These are phyloP conservation scores for Dalbergia oliveri DNA, from an alignment of 306 rosid species.

Conservation along the genomic window DNA sequence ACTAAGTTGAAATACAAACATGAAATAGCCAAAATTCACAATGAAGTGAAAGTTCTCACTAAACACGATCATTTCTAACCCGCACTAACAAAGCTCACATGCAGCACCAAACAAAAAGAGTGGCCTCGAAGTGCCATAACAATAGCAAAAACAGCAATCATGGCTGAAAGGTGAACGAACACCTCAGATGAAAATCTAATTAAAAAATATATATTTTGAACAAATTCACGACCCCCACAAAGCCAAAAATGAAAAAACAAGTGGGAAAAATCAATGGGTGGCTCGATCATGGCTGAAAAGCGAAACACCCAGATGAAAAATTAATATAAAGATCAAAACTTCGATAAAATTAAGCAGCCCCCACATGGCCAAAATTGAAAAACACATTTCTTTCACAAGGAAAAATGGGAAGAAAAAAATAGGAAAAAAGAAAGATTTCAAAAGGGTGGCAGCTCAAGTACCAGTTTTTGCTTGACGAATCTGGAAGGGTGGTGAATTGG, in stretches of 20 bases:
- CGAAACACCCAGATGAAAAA: constrained; percentile 18
- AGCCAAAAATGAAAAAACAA: neutral
- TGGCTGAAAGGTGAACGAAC: too few species aligned
- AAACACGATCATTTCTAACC: constrained; percentile 23
- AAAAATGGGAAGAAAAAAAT: neutral
- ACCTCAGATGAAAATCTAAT: too few species aligned
- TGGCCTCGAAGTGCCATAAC: constrained; percentile 8
- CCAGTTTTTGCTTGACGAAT: constrained; percentile 59
- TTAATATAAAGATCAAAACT: constrained; percentile 29
- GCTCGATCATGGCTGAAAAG: constrained; percentile 25
- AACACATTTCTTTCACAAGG: neutral
- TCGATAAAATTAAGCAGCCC: constrained; percentile 17
- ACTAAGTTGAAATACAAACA: neutral
- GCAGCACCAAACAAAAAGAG: neutral
- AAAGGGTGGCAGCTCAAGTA: constrained; percentile 5
- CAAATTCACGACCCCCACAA: neutral
- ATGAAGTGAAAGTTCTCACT: constrained; percentile 26
- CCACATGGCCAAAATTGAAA: neutral
- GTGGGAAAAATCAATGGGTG: too few species aligned
- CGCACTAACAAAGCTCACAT: constrained; percentile 10
- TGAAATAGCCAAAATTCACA: constrained; percentile 14
- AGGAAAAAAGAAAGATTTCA: neutral
- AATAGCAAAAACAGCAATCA: constrained; percentile 4
- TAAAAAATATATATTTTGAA: too few species aligned
- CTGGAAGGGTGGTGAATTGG: constrained; percentile 48